A percentile compares a stretch with the other conserved stretches of the same genome.
Conservation (phyloP, 352 stramenopile species). For the Globisporangium orthogonon region DNA sequence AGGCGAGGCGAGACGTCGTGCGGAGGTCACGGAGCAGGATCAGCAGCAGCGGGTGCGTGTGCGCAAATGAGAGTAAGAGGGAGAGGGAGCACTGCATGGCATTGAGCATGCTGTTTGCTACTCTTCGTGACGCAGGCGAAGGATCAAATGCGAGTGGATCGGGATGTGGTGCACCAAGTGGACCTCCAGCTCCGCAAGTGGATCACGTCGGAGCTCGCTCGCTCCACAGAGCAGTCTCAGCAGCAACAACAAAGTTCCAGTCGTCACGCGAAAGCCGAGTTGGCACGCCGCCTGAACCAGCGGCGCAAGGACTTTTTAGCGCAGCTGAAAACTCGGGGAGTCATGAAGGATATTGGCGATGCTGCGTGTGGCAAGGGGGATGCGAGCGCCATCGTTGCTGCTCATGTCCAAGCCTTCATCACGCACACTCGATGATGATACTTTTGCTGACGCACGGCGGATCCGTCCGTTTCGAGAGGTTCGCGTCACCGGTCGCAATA, state of each 20-base stretch:
- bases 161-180: conserved; percentile 37
- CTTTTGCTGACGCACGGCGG: background rate
- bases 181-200: conserved; percentile 52
- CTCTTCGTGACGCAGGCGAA: conserved; percentile 12
- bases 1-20: background rate
- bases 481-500: too few relatives aligned
- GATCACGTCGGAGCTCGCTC: conserved; percentile 32
- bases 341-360: too few relatives aligned
- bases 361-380: background rate
- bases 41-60: background rate
- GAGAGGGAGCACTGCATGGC: background rate
- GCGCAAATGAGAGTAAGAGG: background rate
- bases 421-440: background rate
- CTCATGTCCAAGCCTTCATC: conserved; percentile 3
- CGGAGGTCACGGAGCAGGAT: background rate
- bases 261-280: conserved; percentile 7
- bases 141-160: conserved; percentile 25
- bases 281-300: conserved; percentile 34
- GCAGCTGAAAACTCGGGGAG: conserved; percentile 18
- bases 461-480: background rate
- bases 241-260: conserved; percentile 4
- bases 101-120: too few relatives aligned
- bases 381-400: background rate
- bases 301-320: conserved; percentile 32
- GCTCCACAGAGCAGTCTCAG: background rate